Percentiles rank a stretch among this genome's conserved stretches.
Conservation (phyloP, 2,329 filamentous ascomycete genomes). For the Fusarium citri region DNA sequence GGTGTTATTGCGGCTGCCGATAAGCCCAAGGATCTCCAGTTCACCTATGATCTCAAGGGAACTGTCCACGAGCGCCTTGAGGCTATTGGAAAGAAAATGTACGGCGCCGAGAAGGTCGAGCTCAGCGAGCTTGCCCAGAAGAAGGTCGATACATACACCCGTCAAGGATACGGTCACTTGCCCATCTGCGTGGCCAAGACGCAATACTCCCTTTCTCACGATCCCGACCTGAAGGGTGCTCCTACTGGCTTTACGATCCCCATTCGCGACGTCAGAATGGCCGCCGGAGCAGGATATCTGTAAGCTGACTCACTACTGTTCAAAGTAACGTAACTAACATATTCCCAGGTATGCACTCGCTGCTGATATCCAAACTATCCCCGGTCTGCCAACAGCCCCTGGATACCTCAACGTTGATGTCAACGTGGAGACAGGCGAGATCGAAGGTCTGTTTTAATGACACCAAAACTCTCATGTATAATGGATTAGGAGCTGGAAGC, state of each 20-base stretch:
- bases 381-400: constrained; percentile 91
- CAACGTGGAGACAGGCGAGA: constrained; percentile 84
- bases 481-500: constrained; percentile 8
- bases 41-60: constrained; percentile 85
- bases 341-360: constrained; percentile 82
- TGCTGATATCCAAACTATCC: constrained; percentile 98
- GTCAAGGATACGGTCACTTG: constrained; percentile 90
- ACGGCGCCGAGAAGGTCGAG: constrained; percentile 88
- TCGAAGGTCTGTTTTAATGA: constrained; percentile 85
- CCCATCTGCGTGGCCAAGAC: constrained; percentile 99
- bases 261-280: constrained; percentile 92
- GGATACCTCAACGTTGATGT: constrained; percentile 96
- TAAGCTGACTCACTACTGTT: constrained; percentile 59
- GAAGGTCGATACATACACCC: constrained; percentile 95
- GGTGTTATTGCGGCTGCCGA: constrained; percentile 85
- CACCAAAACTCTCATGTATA: background rate
- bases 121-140: constrained; percentile 94
- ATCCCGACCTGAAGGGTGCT: constrained; percentile 92
- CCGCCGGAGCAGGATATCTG: constrained; percentile 92
- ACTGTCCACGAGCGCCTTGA: constrained; percentile 91
- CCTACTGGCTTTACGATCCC: constrained; percentile 94
- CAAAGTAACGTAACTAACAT: constrained; percentile 50
- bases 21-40: constrained; percentile 86
- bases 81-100: constrained; percentile 91
- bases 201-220: constrained; percentile 95